phyloP scores from a whole-genome alignment of 108 stramenopile genomes.

The Hondaea fermentalgiana region DNA sequence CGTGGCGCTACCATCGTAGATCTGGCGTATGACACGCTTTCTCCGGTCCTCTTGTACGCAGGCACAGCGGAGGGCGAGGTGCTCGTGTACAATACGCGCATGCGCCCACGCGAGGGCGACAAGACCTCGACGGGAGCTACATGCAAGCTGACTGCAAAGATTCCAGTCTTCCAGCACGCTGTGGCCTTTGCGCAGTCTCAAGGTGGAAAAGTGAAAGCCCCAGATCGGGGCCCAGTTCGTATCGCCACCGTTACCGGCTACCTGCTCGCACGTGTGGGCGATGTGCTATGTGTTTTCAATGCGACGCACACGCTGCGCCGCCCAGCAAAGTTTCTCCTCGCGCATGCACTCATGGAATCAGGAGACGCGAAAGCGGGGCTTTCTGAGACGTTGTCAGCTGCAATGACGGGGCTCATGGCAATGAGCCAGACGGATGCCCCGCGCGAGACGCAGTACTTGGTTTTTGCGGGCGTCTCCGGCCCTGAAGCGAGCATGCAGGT shows the following conservation, averaged over 20 bases:
- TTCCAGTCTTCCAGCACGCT: not conserved
- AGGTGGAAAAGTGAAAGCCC: not conserved
- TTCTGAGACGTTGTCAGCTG: not conserved
- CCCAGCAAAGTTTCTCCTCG: not conserved
- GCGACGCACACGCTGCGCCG: not conserved
- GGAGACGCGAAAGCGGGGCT: not conserved
- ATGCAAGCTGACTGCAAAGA: not conserved
- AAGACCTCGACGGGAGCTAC: not conserved
- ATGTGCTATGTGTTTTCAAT: not conserved
- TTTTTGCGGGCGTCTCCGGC: not conserved
- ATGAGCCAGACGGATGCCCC: not conserved
- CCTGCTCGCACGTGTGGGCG: not conserved
- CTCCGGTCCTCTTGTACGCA: not conserved
- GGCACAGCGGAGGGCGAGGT: not conserved
- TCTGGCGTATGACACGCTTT: not conserved
- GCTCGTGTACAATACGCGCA: not conserved
- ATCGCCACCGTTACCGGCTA: constrained; percentile 3
- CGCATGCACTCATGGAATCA: not conserved
- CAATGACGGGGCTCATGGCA: not conserved
- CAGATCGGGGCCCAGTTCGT: not conserved
- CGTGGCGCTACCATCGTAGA: not conserved
- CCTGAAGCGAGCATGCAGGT: not conserved
- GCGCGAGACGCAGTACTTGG: not conserved
- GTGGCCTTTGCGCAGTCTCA: not conserved
- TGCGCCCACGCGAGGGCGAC: not conserved